Base-by-base conservation (phyloP, 1,284 basidiomycete species). In the Melampsora abietis-canadensis region DNA sequence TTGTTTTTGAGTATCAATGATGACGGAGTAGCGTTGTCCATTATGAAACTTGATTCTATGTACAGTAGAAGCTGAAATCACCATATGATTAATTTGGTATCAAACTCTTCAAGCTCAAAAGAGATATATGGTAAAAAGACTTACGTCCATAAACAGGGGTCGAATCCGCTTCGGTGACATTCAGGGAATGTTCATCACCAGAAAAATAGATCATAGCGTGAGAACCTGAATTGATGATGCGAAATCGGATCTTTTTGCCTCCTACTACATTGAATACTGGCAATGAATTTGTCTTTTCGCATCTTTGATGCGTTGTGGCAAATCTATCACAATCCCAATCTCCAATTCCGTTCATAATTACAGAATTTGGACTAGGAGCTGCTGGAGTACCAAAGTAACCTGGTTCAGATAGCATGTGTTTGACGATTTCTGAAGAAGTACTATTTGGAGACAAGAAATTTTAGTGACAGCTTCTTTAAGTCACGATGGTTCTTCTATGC, bases 191-290 rank as follows among this genome's bases (percentile, higher is more conserved):
- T 12, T 66, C 74, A 27, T 79, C 78, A 12, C 78, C 78, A 17
- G 76, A 70, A 67, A 80, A 78, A 21, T 70, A 64, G 47, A 79
- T 68, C 66, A 77, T 70, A 21, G 78, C 80, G 66, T 80, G 79
- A 54, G 77, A 78, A 24, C 86, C 86, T 0, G 85, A 80, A 63
- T 85, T 85, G 76, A 87, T 82, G 44, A 88, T 78, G 2, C 87
- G 84, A 79, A 88, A 84, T 8, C 87, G 84, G 76, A 34, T 77
- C 79, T 15, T 78, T 75, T 44, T 81, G 76, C 0, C 81, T 81
- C 65, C 81, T 77, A 79, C 80, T 79, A 57, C 66, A 77, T 77
- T 79, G 78, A 24, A 66, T 57, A 6, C 81, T 81, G 5, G 82
- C 82, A 6, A 81, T 81, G 8, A 80, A 75, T 77, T 79, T 34